Evolutionary conservation across 768 basidiomycete species (phyloP), one percentile per base, ranked within the genome.

Genomic region (Lactifluus hygrophoroides): DNA sequence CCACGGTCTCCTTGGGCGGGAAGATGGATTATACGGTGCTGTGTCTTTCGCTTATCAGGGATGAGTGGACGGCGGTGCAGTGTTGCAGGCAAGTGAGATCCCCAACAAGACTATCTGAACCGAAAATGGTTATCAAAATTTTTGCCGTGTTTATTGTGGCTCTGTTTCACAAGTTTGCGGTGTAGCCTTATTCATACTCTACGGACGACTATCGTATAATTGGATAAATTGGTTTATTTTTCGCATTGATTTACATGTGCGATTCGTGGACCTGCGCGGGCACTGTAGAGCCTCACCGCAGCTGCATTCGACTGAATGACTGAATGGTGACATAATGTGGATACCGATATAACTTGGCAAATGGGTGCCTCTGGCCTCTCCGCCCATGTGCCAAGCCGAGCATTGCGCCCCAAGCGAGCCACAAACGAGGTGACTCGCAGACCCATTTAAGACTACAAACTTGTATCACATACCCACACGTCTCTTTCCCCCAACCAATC

Each of bases 41-140:
- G 90, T 93, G 17, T 90, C 92, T 1, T 97, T 94, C 70, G 94
- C 94, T 9, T 94, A 94, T 71, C 91, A 92, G 65, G 91, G 92
- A 30, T 96, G 69, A 78, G 32, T n/a, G 42, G 14, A 28, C 13
- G 17, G 5, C 17, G 27, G n/a, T n/a, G n/a, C n/a, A n/a, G n/a
- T n/a, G n/a, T 49, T 19, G 16, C 3, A 13, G 21, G 13, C 11
- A 21, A 38, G 34, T 14, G 14, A 37, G 57, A 35, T 54, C 4
- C 17, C 43, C 3, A 28, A 40, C 23, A 13, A 21, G 25, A 13
- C n/a, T 38, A 58, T 52, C 37, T 52, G 37, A 38, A 30, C 14
- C 35, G 21, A 34, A 38, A 25, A 16, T 21, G 17, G 21, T 23
- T 21, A 17, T 2, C 5, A 44, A 32, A 23, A n/a, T n/a, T n/a